Percentiles rank a stretch among this genome's conserved stretches.
Evolutionary conservation across 441 rosid genomes (phyloP).

Genomic region (Pelargonium cotyledonis): DNA sequence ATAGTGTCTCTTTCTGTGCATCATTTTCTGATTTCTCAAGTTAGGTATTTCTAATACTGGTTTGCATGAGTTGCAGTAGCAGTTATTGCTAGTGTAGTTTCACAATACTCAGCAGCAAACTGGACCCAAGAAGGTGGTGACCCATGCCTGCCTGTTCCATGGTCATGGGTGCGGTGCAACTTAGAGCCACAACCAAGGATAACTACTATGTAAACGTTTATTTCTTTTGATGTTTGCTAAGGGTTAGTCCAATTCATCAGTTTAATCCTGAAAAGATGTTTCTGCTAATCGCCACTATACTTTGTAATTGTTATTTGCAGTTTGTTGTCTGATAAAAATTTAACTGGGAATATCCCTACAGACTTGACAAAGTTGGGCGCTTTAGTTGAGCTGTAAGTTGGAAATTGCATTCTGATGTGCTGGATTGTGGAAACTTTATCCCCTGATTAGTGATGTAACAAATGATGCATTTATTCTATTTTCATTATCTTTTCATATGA

Average conservation of each 20-base stretch:
- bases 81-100: slow-evolving; percentile 41
- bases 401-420: slow-evolving; percentile 13
- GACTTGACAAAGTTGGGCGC: slow-evolving; percentile 60
- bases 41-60: slow-evolving; percentile 17
- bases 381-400: slow-evolving; percentile 79
- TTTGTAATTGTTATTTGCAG: slow-evolving; percentile 35
- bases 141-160: slow-evolving; percentile 88
- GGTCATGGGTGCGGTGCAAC: slow-evolving; percentile 88
- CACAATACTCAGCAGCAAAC: slow-evolving; percentile 44
- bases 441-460: slow-evolving; percentile 1
- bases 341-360: slow-evolving; percentile 70
- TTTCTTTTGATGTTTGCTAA: slow-evolving; percentile 16
- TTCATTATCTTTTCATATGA: slow-evolving; percentile 16
- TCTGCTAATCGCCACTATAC: slow-evolving; percentile 6
- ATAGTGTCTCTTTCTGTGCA: neutral
- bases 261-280: neutral
- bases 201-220: slow-evolving; percentile 48
- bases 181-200: slow-evolving; percentile 55
- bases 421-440: neutral
- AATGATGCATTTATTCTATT: slow-evolving; percentile 9
- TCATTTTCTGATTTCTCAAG: neutral
- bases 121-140: slow-evolving; percentile 99
- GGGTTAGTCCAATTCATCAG: slow-evolving; percentile 11
- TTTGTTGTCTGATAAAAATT: slow-evolving; percentile 59
- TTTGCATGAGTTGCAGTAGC: slow-evolving; percentile 45